Base-by-base conservation (phyloP, 2,329 filamentous ascomycete species). In the Fusarium sp. region DNA sequence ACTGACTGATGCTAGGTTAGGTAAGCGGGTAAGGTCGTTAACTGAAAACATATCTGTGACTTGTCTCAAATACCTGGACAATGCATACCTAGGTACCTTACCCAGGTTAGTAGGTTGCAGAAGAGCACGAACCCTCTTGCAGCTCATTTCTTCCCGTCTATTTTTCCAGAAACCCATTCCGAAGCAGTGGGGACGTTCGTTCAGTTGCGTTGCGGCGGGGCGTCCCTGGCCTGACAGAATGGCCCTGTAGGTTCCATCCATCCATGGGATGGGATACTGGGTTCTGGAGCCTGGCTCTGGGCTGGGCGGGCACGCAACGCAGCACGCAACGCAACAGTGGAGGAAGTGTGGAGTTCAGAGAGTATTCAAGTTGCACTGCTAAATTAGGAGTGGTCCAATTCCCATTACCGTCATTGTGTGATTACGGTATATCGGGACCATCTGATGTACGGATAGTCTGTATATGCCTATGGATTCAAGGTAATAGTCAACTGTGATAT, bases 301-400 rank as follows among this genome's bases (percentile, higher is more conserved):
- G 36, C 58, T 57, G 37, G 43, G 36, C 49, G 49, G 59, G 60
- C 60, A 63, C 58, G 60, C 60, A 63, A 63, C 58, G 20, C 60
- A 63, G 60, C 31, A 33, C 31, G 31, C 31, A 33, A 33, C 60
- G 58, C 60, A 63, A 63, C 60, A 63, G 60, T 37, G 50, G 58
- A 63, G 50, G 57, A 50, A 36, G 47, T 58, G 50, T 39, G 29
- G 58, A 63, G 43, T 63, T 50, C 37, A 25, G 18, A 48, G 39
- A 33, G 17, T 33, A 17, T 5, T 25, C 10, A 17, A 52, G 35
- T 61, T 53, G 20, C 41, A 27, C 17, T 58, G 39, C 54, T 53
- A 37, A 54, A 54, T 39, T 55, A 55, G 41, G 23, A 55, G 18
- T 45, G 23, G 39, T 15, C 51, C 50, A 55, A 25, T 39, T 36